These are phyloP conservation scores for Incumbomyces delicatus DNA, from an alignment of 2,329 filamentous ascomycete species.

Conservation along the genomic window DNA sequence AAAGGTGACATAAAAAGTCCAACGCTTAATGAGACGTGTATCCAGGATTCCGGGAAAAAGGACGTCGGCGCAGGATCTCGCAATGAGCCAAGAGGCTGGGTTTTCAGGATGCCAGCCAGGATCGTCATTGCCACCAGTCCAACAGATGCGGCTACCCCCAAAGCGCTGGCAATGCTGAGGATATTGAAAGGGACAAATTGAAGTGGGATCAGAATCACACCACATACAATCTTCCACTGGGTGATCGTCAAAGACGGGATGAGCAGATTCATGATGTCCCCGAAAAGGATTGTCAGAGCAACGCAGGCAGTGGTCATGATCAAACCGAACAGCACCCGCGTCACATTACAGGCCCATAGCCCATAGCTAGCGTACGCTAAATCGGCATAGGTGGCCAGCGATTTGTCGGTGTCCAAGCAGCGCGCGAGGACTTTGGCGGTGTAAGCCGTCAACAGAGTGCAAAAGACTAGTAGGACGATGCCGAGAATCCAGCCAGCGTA, in stretches of 20 bases:
- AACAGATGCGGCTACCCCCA: conserved; percentile 83
- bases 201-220: conserved; percentile 65
- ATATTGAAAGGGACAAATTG: conserved; percentile 74
- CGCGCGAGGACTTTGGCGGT: conserved; percentile 75
- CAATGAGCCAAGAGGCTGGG: conserved; percentile 67
- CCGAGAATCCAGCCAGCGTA: conserved; percentile 84
- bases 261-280: conserved; percentile 71
- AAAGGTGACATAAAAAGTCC: conserved; percentile 76
- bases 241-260: conserved; percentile 60
- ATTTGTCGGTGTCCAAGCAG: conserved; percentile 75
- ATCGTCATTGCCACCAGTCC: conserved; percentile 76
- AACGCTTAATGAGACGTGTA: conserved; percentile 74
- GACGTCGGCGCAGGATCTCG: conserved; percentile 68
- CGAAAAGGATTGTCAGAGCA: conserved; percentile 82
- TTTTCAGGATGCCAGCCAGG: conserved; percentile 75
- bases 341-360: conserved; percentile 64
- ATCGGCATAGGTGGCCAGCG: conserved; percentile 86
- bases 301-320: conserved; percentile 82
- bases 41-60: conserved; percentile 76
- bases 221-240: conserved; percentile 77
- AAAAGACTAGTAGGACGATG: conserved; percentile 60
- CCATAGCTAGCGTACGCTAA: conserved; percentile 86
- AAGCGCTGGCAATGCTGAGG: conserved; percentile 77
- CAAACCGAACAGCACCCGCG: conserved; percentile 74
- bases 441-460: conserved; percentile 67